phyloP scores from a whole-genome alignment of 192 early-diverging fungal species.

The Backusella morwellensis region DNA sequence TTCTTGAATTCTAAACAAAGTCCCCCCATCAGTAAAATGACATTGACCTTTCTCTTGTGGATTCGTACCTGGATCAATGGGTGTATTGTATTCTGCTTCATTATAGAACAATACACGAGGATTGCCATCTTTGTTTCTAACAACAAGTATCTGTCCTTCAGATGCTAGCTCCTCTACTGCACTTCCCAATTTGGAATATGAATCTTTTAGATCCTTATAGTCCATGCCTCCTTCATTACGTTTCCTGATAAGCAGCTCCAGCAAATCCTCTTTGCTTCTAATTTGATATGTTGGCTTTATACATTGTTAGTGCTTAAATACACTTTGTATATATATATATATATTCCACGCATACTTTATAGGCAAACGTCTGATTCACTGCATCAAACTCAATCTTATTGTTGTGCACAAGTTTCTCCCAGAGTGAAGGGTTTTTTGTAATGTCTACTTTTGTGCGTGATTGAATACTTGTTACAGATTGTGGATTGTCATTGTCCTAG shows the following conservation, averaged over 20 bases:
- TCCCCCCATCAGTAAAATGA: slow-evolving; percentile 14
- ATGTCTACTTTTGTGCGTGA: slow-evolving; percentile 57
- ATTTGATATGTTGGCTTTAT: slow-evolving; percentile 67
- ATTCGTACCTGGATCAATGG: slow-evolving; percentile 48
- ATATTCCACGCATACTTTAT: slow-evolving; percentile 45
- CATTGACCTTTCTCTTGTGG: neutral
- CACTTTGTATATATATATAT: slow-evolving; percentile 6
- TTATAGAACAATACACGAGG: slow-evolving; percentile 73
- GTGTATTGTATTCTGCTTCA: slow-evolving; percentile 47
- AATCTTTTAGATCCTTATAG: slow-evolving; percentile 73
- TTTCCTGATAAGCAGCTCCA: slow-evolving; percentile 55
- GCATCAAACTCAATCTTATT: slow-evolving; percentile 64
- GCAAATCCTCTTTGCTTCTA: slow-evolving; percentile 66
- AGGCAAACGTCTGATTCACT: slow-evolving; percentile 59
- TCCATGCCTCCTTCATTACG: slow-evolving; percentile 65
- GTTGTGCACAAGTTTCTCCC: slow-evolving; percentile 56
- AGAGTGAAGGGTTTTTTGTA: slow-evolving; percentile 48
- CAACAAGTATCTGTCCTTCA: slow-evolving; percentile 58
- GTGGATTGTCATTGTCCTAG: slow-evolving; percentile 52
- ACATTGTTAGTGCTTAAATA: neutral
- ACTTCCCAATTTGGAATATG: slow-evolving; percentile 59
- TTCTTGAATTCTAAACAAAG: slow-evolving; percentile 62
- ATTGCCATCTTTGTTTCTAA: slow-evolving; percentile 61
- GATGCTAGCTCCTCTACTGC: slow-evolving; percentile 54
- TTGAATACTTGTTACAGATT: slow-evolving; percentile 56